Base-by-base conservation (phyloP, 768 basidiomycete species). In the Hygrocybe coccinea region DNA sequence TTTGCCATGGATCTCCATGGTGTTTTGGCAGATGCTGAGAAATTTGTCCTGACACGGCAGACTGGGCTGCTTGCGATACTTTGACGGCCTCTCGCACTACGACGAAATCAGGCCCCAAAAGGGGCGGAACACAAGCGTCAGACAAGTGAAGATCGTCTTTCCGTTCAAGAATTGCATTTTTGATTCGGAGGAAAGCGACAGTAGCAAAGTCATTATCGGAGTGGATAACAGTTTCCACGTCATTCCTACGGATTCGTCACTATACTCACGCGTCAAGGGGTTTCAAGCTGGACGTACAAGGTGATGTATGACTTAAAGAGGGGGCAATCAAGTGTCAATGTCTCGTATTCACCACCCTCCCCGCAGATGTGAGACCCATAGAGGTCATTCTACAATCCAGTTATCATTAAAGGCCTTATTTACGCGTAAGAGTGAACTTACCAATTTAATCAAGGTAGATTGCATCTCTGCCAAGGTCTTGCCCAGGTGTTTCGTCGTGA, bases 321-420 rank as follows among this genome's bases (percentile, higher is more conserved):
- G 0, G 95, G 91, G 58, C 88, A 89, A 61, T 97, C 91, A 11
- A 94, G 74, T 1, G 95, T 97, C 55, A 98, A 74, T 0, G 87
- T 91, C 67, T 99, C 97, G 69, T 97, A 99, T 72, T 99, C 97
- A 2, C 97, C 97, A 1, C 97, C 97, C 72, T 99, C 97, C 9
- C 97, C 97, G 59, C 95, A 97, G 1, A 95, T 80, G 66, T 99
- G 97, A 0, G 88, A 86, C 3, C 94, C 94, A 63, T 93, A 99
- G 24, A 83, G 70, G 9, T 71, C 65, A 66, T 95, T 91, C 91
- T 93, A 60, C 2, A 35, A 17, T 11, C 34, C 21, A 50, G 19
- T 39, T 12, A 45, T 34, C 25, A 29, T 35, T 54, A 25, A 50
- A 38, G 19, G 25, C 17, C 25, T 33, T 24, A 37, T 36, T 11